Conservation (phyloP, 1,139 yeast species). For the Blastobotrys aristatus region DNA sequence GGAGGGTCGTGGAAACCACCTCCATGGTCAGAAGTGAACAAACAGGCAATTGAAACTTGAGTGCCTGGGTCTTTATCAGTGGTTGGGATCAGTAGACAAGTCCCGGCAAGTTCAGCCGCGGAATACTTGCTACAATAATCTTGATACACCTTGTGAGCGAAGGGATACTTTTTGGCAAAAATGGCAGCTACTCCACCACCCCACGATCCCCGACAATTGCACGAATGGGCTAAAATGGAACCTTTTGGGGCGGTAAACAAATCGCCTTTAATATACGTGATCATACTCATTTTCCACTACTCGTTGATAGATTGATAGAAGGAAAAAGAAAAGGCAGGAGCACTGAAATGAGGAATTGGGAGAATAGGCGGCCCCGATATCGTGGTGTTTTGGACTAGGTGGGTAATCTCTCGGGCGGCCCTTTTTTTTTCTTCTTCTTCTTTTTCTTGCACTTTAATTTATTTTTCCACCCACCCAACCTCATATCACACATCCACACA, state of each 20-base stretch:
- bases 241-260: constrained; percentile 43
- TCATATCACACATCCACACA: too few species aligned
- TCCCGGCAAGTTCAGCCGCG: constrained; percentile 45
- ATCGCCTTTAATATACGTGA: constrained; percentile 57
- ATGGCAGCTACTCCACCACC: constrained; percentile 74
- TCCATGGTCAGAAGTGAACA: constrained; percentile 54
- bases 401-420: too few species aligned
- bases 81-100: constrained; percentile 43
- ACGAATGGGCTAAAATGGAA: constrained; percentile 62
- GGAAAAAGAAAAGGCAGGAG: too few species aligned
- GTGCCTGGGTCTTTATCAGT: constrained; percentile 29
- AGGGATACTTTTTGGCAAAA: constrained; percentile 48
- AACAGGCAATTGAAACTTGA: constrained; percentile 43
- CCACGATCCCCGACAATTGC: constrained; percentile 78
- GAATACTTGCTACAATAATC: constrained; percentile 42
- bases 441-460: too few species aligned
- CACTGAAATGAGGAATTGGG: too few species aligned
- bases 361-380: too few species aligned
- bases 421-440: too few species aligned
- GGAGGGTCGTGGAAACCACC: constrained; percentile 39
- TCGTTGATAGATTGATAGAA: too few species aligned
- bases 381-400: too few species aligned
- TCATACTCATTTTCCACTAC: constrained; percentile 4
- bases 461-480: too few species aligned
- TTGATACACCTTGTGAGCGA: constrained; percentile 45